Conservation (phyloP, 2,329 filamentous ascomycete species). For the Fusarium sp. region DNA sequence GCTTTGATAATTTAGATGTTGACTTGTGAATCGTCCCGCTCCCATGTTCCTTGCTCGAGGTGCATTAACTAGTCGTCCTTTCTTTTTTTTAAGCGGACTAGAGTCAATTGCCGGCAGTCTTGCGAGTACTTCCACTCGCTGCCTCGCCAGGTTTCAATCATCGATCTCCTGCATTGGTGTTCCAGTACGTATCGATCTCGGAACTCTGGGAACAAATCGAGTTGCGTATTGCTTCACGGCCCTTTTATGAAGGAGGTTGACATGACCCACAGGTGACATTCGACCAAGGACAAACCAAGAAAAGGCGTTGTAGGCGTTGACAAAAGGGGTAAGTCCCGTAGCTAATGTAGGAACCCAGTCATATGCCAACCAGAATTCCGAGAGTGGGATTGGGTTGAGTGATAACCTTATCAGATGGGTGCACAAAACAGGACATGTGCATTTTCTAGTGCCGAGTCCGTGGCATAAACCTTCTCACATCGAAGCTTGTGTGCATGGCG, state of each 20-base stretch:
- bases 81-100: constrained; percentile 2
- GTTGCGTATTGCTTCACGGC: constrained; percentile 29
- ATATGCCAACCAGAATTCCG: constrained; percentile 13
- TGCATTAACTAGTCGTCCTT: background rate
- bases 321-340: constrained; percentile 28
- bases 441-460: background rate
- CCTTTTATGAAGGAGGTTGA: constrained; percentile 37
- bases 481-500: background rate
- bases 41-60: constrained; percentile 11
- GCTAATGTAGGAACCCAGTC: constrained; percentile 37
- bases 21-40: constrained; percentile 11
- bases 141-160: background rate
- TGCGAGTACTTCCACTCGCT: background rate
- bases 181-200: background rate
- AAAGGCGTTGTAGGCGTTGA: constrained; percentile 7
- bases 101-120: background rate
- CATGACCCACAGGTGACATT: constrained; percentile 34
- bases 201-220: constrained; percentile 15
- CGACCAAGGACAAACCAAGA: constrained; percentile 4
- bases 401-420: constrained; percentile 23
- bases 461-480: background rate
- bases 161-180: constrained; percentile 13
- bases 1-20: constrained; percentile 9
- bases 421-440: constrained; percentile 32
- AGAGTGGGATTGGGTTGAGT: background rate